Evolutionary conservation across 192 early-diverging fungal genomes (phyloP), one percentile per base, ranked within the genome.

Genomic region (Lobosporangium transversale): DNA sequence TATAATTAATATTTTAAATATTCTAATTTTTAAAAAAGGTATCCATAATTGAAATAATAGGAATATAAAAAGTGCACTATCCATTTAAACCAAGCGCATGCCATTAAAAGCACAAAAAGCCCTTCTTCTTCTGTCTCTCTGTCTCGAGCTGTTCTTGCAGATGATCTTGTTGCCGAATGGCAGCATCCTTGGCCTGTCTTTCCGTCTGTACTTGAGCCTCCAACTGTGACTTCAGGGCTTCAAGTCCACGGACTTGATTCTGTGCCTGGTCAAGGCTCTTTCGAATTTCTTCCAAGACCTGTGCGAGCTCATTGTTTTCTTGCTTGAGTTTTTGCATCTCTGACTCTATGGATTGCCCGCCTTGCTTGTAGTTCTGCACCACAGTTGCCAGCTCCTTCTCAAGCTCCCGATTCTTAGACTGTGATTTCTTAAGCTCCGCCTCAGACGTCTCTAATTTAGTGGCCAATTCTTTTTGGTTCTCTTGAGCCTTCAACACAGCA

Each of bases 61-160:
- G 47, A 9, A 17, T 17, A 49, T 9, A 2, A 20, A 6, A 40
- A 40, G 21, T 1, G 18, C 47, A 21, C 14, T 40, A 40, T 40
- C 37, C 14, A 7, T 14, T 40, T 14, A 7, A 40, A 40, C 37
- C 14, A 40, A 40, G 7, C 37, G 37, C 37, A 10, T 40, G 7
- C 21, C 2, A 45, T 65, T 66, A 75, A 21, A 75, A 75, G 58
- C 70, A 75, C 24, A 66, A 40, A 58, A 75, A 75, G 5, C 70
- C 63, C 63, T 75, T 75, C 70, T 75, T 75, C 70, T 75, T 75
- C 52, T 61, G 56, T 63, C 45, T 75, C 62, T 59, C 70, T 24
- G 59, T 63, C 20, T 75, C 70, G 23, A 75, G 62, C 56, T 60
- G 62, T 31, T 48, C 40, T 62, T 75, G 55, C 29, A 74, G 43